A percentile compares a stretch with the other conserved stretches of the same genome.
Evolutionary conservation across 176 grass and related monocot genomes (phyloP).

Genomic region (Hyparrhenia diplandra): DNA sequence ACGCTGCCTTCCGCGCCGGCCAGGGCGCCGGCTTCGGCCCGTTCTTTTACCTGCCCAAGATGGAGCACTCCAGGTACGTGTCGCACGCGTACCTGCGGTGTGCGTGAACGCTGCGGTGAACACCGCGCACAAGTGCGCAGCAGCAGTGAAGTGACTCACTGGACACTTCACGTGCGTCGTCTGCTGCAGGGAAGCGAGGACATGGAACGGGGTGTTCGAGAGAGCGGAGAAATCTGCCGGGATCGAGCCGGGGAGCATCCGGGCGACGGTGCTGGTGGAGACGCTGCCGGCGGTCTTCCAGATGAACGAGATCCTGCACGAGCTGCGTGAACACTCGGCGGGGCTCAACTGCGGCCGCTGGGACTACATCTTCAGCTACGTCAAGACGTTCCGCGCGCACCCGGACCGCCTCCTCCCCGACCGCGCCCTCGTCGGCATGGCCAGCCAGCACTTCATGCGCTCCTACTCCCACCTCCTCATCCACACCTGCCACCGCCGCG

Average conservation of each 20-base stretch:
- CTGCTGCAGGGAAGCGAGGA: constrained; percentile 63
- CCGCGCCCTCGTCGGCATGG: constrained; percentile 87
- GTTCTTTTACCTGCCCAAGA: constrained; percentile 98
- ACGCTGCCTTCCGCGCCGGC: constrained; percentile 47
- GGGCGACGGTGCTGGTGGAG: constrained; percentile 90
- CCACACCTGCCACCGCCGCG: constrained; percentile 76
- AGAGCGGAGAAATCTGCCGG: constrained; percentile 53
- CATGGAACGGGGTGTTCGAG: constrained; percentile 85
- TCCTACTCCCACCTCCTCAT: constrained; percentile 96
- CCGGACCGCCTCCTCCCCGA: constrained; percentile 86
- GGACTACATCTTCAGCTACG: constrained; percentile 99
- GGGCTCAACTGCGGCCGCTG: constrained; percentile 96
- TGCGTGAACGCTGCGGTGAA: too few species aligned
- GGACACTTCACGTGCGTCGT: neutral
- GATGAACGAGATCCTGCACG: constrained; percentile 96
- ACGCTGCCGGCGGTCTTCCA: constrained; percentile 90
- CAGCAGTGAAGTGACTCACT: neutral
- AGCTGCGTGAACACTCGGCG: constrained; percentile 80
- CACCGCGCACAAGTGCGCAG: neutral
- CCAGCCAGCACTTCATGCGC: constrained; percentile 97
- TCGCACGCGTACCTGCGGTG: neutral
- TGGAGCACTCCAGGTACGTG: constrained; percentile 84
- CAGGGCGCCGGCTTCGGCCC: constrained; percentile 73
- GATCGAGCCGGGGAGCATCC: constrained; percentile 65
- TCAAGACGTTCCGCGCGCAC: constrained; percentile 87